Conservation (phyloP, 2,329 filamentous ascomycete species). For the Arthroderma sp. region DNA sequence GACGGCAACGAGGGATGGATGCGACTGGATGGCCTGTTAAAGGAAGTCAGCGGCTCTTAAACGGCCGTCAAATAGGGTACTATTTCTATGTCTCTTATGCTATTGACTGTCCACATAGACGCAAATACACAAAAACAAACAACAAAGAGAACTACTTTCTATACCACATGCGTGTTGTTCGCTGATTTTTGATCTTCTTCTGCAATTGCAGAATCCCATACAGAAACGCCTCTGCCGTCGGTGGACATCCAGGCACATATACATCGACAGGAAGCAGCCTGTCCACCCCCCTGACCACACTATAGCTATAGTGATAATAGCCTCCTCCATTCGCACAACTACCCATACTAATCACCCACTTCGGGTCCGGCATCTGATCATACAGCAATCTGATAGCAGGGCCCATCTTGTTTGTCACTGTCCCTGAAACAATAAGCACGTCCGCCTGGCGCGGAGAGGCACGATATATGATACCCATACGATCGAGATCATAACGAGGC, state of each 20-base stretch:
- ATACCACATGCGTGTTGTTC: slow-evolving; percentile 44
- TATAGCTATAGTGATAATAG: slow-evolving; percentile 80
- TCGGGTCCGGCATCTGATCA: slow-evolving; percentile 87
- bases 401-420: slow-evolving; percentile 93
- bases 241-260: slow-evolving; percentile 62
- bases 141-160: slow-evolving; percentile 28
- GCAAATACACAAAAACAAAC: background rate
- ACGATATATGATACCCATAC: slow-evolving; percentile 80
- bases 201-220: slow-evolving; percentile 62
- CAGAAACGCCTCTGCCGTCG: slow-evolving; percentile 42
- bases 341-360: slow-evolving; percentile 79
- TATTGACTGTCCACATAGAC: background rate
- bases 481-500: slow-evolving; percentile 79
- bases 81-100: too few relatives aligned
- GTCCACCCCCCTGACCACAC: slow-evolving; percentile 62
- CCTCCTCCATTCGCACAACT: slow-evolving; percentile 75
- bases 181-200: slow-evolving; percentile 55
- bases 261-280: slow-evolving; percentile 68
- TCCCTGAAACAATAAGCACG: slow-evolving; percentile 88
- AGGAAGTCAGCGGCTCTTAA: slow-evolving; percentile 24
- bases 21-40: slow-evolving; percentile 28
- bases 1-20: slow-evolving; percentile 49
- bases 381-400: slow-evolving; percentile 82
- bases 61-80: background rate
- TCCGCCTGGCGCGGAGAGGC: slow-evolving; percentile 79